These are phyloP conservation scores for Cercis canadensis DNA, from an alignment of 306 rosid genomes.

Conservation along the genomic window DNA sequence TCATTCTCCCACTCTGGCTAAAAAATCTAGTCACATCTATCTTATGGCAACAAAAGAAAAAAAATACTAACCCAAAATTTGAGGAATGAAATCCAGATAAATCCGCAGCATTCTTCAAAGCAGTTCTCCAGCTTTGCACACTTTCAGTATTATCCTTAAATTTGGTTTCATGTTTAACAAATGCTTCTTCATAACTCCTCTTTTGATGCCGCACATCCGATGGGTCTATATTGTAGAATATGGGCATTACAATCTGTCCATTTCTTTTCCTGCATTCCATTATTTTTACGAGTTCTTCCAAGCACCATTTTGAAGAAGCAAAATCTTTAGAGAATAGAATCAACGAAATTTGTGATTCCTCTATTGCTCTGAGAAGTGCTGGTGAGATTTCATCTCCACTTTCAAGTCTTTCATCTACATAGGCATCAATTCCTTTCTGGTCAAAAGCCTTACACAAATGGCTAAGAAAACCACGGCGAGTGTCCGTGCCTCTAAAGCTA, in stretches of 20 bases:
- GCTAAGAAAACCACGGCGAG: neutral
- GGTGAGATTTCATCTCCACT: constrained; percentile 7
- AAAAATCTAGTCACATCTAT: too few species aligned
- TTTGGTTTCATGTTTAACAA: neutral
- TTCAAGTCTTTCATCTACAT: neutral
- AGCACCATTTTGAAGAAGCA: constrained; percentile 6
- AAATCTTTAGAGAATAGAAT: neutral
- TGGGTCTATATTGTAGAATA: constrained; percentile 22
- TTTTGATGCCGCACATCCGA: constrained; percentile 23
- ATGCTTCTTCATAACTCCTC: neutral
- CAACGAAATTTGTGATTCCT: constrained; percentile 7
- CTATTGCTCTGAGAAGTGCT: constrained; percentile 1
- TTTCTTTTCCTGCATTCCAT: neutral
- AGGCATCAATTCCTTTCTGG: neutral
- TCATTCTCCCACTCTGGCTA: too few species aligned
- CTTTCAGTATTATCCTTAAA: neutral
- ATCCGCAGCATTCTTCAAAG: neutral
- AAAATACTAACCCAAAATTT: constrained; percentile 1
- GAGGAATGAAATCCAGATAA: constrained; percentile 22
- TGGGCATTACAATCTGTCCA: constrained; percentile 3
- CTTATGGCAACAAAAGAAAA: neutral
- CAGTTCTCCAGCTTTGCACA: constrained; percentile 10
- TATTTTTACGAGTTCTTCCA: neutral
- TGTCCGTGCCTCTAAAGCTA: neutral
- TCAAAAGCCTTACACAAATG: neutral